Evolutionary conservation across 139 green algal genomes (phyloP), one percentile per base, ranked within the genome.

Genomic region (Choricystis sp.): DNA sequence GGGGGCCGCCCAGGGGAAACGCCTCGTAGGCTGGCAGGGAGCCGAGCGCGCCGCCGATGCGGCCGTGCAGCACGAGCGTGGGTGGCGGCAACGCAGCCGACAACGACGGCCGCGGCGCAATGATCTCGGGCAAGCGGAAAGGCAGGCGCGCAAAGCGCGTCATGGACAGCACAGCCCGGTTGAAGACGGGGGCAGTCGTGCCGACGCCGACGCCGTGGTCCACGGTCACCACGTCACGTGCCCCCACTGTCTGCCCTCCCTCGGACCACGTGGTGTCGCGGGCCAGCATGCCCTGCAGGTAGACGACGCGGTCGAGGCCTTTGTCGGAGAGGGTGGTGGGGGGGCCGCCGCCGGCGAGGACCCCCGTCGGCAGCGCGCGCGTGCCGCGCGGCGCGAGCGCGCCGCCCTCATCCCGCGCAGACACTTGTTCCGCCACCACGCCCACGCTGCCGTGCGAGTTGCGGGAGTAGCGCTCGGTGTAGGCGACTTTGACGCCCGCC

Each of bases 21-120:
- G 84, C 81, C 62, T 98, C 93, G 68, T 99, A 98, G 19, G 80
- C 70, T 4, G 88, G 80, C 57, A 97, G 75, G 73, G 97, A 88
- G 20, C 93, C 91, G 3, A 98, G 58, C 57, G 75, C 72, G 68
- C 79, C 85, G 59, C 79, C 81, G 52, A 71, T 72, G 64, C 69
- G 67, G 19, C 49, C 81, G 61, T 96, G 89, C 58, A 88, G 65
- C n/a, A 96, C 85, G 4, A 89, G 62, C 21, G 86, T 83, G 61
- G 79, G 67, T 4, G 89, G 88, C 0, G 78, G 73, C n/a, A n/a
- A n/a, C n/a, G n/a, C n/a, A n/a, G n/a, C n/a, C 27, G 26, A 52
- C 9, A 16, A 16, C 40, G 16, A 16, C 40, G 40, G 40, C 40
- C 16, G 9, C 40, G 9, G 9, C 9, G 40, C 40, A 9, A 52